Base-by-base conservation (phyloP, 371 early-diverging fungal genomes). In the Syncephalastrum contaminatum region DNA sequence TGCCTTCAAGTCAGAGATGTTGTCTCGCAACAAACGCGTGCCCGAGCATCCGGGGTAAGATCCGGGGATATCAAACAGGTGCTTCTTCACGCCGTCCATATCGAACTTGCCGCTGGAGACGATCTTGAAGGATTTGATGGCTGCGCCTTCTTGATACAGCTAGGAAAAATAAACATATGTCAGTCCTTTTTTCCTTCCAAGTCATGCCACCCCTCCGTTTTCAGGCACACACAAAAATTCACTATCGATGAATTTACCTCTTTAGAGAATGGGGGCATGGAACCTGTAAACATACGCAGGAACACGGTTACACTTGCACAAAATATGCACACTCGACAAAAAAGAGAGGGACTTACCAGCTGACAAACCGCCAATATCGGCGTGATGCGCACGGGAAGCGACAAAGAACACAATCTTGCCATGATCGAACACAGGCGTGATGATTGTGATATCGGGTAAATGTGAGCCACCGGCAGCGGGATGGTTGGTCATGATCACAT, bases 381-480 rank as follows among this genome's bases (percentile, higher is more conserved):
- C 96, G 71, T 98, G 98, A 65, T 98, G 98, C 1, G 95, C 96
- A 59, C 97, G 82, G 20, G 92, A 92, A 0, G 98, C 98, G 2
- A 96, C 96, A 75, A 95, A 96, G 70, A 96, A 96, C 4, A 92
- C 91, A 59, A 94, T 85, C 54, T 88, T 63, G 21, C 84, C 85
- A 6, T 85, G 62, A 52, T 87, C 69, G 59, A 96, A 98, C n/a
- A 98, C 97, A 3, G 97, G 97, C 4, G 98, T 96, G 54, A 98
- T 96, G 48, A 98, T 85, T 3, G 96, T 96, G 40, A 98, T 96
- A 66, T 97, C 91, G 58, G 97, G 97, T 48, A 97, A 75, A 72
- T 97, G 97, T 21, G 94, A 92, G 6, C 98, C 98, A 39, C 98
- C 98, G 0, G 95, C 94, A n/a, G 85, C 77, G 6, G 98, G 98